Conservation (phyloP, 2,329 filamentous ascomycete genomes). For the Cordyceps sp. region DNA sequence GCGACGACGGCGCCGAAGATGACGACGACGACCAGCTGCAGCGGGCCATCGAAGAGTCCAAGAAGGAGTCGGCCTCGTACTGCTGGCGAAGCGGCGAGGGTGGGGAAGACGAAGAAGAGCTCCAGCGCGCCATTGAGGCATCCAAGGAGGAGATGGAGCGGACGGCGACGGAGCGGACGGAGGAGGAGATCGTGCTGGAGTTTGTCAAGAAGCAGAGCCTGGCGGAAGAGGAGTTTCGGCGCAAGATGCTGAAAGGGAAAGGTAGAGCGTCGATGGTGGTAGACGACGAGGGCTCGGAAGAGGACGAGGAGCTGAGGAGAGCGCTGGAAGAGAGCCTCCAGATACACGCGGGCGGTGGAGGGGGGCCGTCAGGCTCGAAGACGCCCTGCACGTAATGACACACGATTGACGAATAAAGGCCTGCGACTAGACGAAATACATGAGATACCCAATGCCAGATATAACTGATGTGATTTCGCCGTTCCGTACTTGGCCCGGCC, state of each 20-base stretch:
- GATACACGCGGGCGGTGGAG: slow-evolving; percentile 13
- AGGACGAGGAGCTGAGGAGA: slow-evolving; percentile 37
- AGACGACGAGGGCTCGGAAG: slow-evolving; percentile 19
- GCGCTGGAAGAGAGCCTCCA: slow-evolving; percentile 40
- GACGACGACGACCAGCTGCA: slow-evolving; percentile 20
- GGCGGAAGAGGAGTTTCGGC: slow-evolving; percentile 42
- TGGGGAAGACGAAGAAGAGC: slow-evolving; percentile 25
- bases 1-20: not conserved
- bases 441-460: no score
- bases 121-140: slow-evolving; percentile 27
- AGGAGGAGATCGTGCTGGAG: slow-evolving; percentile 60
- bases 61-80: slow-evolving; percentile 7
- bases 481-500: no score
- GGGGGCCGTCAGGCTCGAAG: slow-evolving; percentile 8
- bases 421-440: not conserved
- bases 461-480: no score
- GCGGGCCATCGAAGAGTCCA: slow-evolving; percentile 24
- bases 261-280: slow-evolving; percentile 9
- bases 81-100: slow-evolving; percentile 16
- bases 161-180: slow-evolving; percentile 28
- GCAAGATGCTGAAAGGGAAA: slow-evolving; percentile 16
- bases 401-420: not conserved
- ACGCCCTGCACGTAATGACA: not conserved
- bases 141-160: slow-evolving; percentile 26
- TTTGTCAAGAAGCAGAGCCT: slow-evolving; percentile 66